These are phyloP conservation scores for Fusarium sp. DNA, from an alignment of 2,329 filamentous ascomycete species.

Conservation along the genomic window DNA sequence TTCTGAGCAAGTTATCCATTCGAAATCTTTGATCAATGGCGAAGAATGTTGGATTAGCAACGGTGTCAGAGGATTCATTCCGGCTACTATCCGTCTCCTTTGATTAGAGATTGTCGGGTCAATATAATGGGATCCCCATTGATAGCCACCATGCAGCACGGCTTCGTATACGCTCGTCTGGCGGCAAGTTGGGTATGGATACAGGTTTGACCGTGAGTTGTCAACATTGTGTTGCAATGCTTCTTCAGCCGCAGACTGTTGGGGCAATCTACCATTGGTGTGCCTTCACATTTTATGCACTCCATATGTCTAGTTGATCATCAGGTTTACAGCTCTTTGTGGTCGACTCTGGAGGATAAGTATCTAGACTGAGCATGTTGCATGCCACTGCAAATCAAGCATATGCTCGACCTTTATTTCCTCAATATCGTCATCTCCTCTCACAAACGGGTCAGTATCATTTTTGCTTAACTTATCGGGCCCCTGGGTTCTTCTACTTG, in stretches of 20 bases:
- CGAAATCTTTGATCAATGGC: slow-evolving; percentile 68
- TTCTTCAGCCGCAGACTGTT: not conserved
- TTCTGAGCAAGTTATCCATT: slow-evolving; percentile 68
- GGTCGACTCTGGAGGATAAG: not conserved
- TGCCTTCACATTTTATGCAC: not conserved
- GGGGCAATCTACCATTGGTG: not conserved
- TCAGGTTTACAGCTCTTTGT: not conserved
- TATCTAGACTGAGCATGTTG: not conserved
- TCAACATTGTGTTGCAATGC: slow-evolving; percentile 2
- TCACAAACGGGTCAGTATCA: not conserved
- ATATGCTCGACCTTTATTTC: not conserved
- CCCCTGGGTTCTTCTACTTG: not conserved
- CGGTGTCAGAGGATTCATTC: slow-evolving; percentile 80
- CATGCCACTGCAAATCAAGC: not conserved
- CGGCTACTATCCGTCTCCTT: slow-evolving; percentile 51
- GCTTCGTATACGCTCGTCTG: not conserved
- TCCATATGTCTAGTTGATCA: not conserved
- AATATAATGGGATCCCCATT: not conserved
- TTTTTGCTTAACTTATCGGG: not conserved
- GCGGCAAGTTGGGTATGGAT: slow-evolving; percentile 14
- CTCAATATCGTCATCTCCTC: not conserved
- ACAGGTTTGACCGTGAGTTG: not conserved
- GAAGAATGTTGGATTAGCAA: slow-evolving; percentile 92
- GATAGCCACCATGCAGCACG: not conserved
- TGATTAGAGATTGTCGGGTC: not conserved